These are phyloP conservation scores for Apiospora sp. DNA, from an alignment of 2,329 filamentous ascomycete genomes.

Conservation along the genomic window DNA sequence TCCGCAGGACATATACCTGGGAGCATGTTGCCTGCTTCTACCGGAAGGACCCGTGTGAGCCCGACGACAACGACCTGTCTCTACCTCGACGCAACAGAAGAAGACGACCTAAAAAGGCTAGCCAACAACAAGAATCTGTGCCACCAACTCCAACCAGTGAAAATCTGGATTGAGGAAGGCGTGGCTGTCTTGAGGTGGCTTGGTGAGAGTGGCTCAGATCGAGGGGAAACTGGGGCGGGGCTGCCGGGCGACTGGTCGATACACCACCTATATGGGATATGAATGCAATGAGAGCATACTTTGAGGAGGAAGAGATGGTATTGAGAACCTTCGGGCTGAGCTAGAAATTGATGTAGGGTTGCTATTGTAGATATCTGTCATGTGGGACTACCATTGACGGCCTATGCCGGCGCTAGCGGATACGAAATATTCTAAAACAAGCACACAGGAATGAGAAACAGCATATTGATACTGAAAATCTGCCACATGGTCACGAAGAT, in stretches of 20 bases:
- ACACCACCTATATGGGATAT: too few relatives aligned
- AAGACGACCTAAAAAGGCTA: background rate
- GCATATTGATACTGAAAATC: too few relatives aligned
- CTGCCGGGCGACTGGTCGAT: too few relatives aligned
- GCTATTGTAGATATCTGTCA: background rate
- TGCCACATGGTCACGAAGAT: too few relatives aligned
- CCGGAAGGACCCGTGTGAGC: background rate
- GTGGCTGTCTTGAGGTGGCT: too few relatives aligned
- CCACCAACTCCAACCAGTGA: background rate
- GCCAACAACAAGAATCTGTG: background rate
- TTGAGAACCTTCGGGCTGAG: too few relatives aligned
- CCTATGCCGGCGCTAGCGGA: background rate
- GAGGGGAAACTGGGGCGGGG: too few relatives aligned
- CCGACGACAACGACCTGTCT: background rate
- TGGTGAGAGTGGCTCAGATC: too few relatives aligned
- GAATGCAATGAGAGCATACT: too few relatives aligned
- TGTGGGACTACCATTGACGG: background rate
- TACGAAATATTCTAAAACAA: background rate
- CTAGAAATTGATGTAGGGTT: too few relatives aligned
- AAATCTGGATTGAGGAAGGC: too few relatives aligned
- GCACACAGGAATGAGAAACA: background rate
- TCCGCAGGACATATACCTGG: background rate
- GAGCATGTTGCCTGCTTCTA: background rate
- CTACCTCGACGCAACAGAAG: background rate
- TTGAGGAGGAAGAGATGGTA: too few relatives aligned